These are phyloP conservation scores for Massariosphaeria phaeospora DNA, from an alignment of 495 filamentous ascomycete species.

Conservation along the genomic window DNA sequence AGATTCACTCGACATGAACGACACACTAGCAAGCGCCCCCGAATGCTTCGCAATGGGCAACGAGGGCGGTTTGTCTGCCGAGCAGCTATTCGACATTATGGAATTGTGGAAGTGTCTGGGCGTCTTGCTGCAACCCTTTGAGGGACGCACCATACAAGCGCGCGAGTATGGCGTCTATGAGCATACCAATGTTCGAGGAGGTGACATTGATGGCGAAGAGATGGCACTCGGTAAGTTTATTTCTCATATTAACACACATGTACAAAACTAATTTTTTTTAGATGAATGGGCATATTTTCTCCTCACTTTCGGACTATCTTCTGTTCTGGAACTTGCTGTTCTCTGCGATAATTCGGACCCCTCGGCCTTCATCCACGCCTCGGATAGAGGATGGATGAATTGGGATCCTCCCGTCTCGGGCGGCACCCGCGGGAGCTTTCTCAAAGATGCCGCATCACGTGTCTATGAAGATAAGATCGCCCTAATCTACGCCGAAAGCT, in stretches of 20 bases:
- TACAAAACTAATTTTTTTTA: slow-evolving; percentile 17
- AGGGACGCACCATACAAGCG: slow-evolving; percentile 54
- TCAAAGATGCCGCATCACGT: slow-evolving; percentile 58
- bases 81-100: slow-evolving; percentile 60
- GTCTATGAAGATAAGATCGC: slow-evolving; percentile 53
- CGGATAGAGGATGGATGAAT: slow-evolving; percentile 51
- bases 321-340: slow-evolving; percentile 53
- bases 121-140: slow-evolving; percentile 54
- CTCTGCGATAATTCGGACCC: slow-evolving; percentile 39
- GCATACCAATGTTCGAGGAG: slow-evolving; percentile 42
- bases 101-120: slow-evolving; percentile 64
- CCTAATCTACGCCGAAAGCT: slow-evolving; percentile 17
- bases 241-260: neutral
- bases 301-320: slow-evolving; percentile 55
- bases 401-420: slow-evolving; percentile 50
- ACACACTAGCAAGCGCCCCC: slow-evolving; percentile 54
- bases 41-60: slow-evolving; percentile 59
- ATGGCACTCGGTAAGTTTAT: slow-evolving; percentile 48
- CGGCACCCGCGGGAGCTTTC: slow-evolving; percentile 53
- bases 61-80: slow-evolving; percentile 49
- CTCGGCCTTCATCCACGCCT: slow-evolving; percentile 50
- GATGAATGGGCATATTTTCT: slow-evolving; percentile 63
- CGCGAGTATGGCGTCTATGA: slow-evolving; percentile 55
- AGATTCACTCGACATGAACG: slow-evolving; percentile 50
- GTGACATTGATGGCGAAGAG: slow-evolving; percentile 53